A percentile compares a stretch with the other conserved stretches of the same genome.
These are phyloP conservation scores for Fraxinus anomala DNA, from an alignment of 257 asterid genomes.

Conservation along the genomic window DNA sequence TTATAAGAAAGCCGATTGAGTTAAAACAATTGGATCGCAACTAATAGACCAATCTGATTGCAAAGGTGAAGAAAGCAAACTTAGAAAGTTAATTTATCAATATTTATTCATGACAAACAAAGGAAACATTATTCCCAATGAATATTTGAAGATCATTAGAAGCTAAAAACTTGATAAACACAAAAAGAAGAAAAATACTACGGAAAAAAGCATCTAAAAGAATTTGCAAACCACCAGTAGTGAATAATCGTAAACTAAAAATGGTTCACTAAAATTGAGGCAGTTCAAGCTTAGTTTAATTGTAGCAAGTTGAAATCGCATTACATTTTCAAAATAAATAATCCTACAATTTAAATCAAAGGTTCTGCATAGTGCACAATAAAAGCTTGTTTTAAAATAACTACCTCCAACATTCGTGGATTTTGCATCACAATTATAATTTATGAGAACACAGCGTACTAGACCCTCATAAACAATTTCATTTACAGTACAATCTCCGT, in stretches of 20 bases:
- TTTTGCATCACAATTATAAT: constrained; percentile 63
- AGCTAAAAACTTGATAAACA: background rate
- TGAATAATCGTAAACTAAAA: constrained; percentile 2
- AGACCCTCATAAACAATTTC: constrained; percentile 43
- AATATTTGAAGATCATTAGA: background rate
- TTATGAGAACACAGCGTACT: too few species aligned
- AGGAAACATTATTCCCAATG: too few species aligned
- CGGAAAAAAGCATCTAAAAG: background rate
- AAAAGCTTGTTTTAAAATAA: constrained; percentile 16
- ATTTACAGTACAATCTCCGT: constrained; percentile 83
- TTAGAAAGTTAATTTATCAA: too few species aligned
- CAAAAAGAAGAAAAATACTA: background rate
- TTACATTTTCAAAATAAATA: background rate
- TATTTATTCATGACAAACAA: too few species aligned
- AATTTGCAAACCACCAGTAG: constrained; percentile 9
- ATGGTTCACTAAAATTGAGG: background rate
- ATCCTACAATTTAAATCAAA: background rate
- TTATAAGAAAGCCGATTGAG: too few species aligned
- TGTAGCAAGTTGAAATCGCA: constrained; percentile 11
- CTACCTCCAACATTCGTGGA: constrained; percentile 87
- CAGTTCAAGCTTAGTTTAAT: constrained; percentile 3
- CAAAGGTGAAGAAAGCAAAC: too few species aligned
- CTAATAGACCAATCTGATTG: too few species aligned
- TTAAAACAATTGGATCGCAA: too few species aligned
- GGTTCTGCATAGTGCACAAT: constrained; percentile 6